Evolutionary conservation across 169 alveolate genomes (phyloP), one percentile per base, ranked within the genome.

Genomic region (Hepatocystis sp.): DNA sequence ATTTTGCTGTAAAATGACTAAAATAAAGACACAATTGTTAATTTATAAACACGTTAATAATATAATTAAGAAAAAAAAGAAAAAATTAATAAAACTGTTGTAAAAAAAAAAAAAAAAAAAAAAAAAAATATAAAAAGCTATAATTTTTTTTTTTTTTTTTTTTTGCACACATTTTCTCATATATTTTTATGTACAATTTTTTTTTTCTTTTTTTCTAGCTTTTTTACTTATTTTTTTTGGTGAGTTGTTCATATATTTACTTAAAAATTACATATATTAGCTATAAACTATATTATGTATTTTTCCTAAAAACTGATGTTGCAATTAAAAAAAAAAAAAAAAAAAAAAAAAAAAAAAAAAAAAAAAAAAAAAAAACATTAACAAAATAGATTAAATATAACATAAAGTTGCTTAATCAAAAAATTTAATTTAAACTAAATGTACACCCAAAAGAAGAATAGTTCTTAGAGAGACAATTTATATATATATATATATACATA

Each of bases 61-160:
- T n/a, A 5, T 46, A 25, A n/a, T n/a, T n/a, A n/a, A n/a, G n/a
- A n/a, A n/a, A n/a, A n/a, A n/a, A n/a, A n/a, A n/a, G n/a, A n/a
- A n/a, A n/a, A n/a, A n/a, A n/a, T n/a, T n/a, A n/a, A n/a, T n/a
- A n/a, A n/a, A n/a, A n/a, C n/a, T n/a, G 13, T 46, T 46, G 56
- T 25, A 46, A 46, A 46, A 46, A 46, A 46, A 46, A 5, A 46
- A 49, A 49, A 49, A 49, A 49, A 49, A 49, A 49, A 49, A 7
- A 49, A 49, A 49, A 49, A 49, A 49, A 4, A 49, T 5, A 23
- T 5, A 10, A 13, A 49, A 13, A 49, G 21, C 17, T 17, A 2
- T 13, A 49, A 28, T n/a, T n/a, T n/a, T 36, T 36, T 36, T 49
- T 49, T 49, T 49, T 49, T 49, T 49, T 49, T 49, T 49, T 49